These are phyloP conservation scores for Harrya chromipes DNA, from an alignment of 768 basidiomycete genomes.

Conservation along the genomic window DNA sequence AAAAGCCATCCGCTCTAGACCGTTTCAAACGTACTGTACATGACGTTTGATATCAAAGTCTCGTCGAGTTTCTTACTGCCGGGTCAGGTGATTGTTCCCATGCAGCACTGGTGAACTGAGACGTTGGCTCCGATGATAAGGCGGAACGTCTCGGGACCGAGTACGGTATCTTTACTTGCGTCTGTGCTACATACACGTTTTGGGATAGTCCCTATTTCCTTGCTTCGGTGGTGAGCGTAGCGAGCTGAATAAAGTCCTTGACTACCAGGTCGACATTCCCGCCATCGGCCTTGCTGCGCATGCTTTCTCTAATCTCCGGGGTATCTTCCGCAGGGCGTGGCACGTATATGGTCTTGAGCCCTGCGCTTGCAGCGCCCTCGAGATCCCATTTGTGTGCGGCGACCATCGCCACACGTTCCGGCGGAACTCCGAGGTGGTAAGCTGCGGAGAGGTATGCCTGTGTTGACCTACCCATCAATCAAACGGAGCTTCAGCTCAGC, in stretches of 20 bases:
- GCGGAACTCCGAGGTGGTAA: conserved; percentile 43
- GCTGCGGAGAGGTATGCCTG: conserved; percentile 48
- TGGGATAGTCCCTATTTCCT: neutral
- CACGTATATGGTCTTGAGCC: conserved; percentile 60
- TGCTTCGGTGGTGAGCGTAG: conserved; percentile 20
- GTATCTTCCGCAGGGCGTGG: conserved; percentile 48
- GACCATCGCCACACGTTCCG: conserved; percentile 58
- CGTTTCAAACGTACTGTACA: conserved; percentile 32
- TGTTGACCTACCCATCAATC: conserved; percentile 33
- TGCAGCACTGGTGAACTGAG: too few relatives aligned
- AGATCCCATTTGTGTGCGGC: conserved; percentile 62
- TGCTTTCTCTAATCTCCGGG: conserved; percentile 16
- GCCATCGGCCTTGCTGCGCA: conserved; percentile 48
- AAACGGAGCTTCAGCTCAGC: neutral
- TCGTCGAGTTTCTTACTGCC: too few relatives aligned
- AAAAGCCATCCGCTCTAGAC: conserved; percentile 35
- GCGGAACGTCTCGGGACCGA: too few relatives aligned
- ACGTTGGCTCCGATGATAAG: neutral
- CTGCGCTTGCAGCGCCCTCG: conserved; percentile 46
- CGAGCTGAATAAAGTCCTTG: conserved; percentile 50
- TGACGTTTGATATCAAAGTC: conserved; percentile 8
- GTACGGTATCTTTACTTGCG: too few relatives aligned
- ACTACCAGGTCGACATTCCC: conserved; percentile 61
- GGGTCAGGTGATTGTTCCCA: too few relatives aligned
- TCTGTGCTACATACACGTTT: too few relatives aligned